Base-by-base conservation (phyloP, 78 protist species). In the Isochrysis galbana region DNA sequence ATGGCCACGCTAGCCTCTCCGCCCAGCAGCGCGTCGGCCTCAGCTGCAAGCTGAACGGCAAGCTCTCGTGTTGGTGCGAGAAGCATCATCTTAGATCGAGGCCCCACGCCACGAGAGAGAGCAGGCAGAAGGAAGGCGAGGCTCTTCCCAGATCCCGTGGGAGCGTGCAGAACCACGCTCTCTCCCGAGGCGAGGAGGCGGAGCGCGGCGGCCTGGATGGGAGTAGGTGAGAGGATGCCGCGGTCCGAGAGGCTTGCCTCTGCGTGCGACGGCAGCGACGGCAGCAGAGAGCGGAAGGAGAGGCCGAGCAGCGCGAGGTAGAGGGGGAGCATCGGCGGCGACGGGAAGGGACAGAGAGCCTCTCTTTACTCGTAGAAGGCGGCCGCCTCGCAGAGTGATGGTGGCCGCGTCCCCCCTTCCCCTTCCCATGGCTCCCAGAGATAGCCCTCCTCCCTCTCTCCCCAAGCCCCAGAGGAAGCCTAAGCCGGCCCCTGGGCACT, bases 31-130 rank as follows among this genome's bases (percentile, higher is more conserved):
- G n/a, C 21, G 14, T 23, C 45, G 48, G 84, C 84, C 47, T 77
- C 84, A 46, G 4, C 29, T 25, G 36, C 88, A 7, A 80, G 17
- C 55, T 80, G 88, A 19, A 32, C 55, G 23, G 55, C 47, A 25
- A 80, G 88, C 88, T 80, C 88, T 34, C 88, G 88, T 22, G 88
- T 80, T 38, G 88, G 88, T 21, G 88, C 55, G 32, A 80, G 4
- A 19, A 44, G 29, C 36, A 80, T 7, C 55, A 72, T 36, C 82
- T 72, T 77, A 14, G 36, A 10, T 23, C n/a, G 55, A 10, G 39
- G 39, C 55, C 5, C 4, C 7, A 7, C 36, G 23, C 25, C 55
- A 17, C 54, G 88, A 11, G 21, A 19, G 3, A 80, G 48, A 2
- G 38, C 3, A 10, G 88, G 88, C 11, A 80, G 88, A 5, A 80